Conservation (phyloP, 139 green algal species). For the Chlamydomonas urium region DNA sequence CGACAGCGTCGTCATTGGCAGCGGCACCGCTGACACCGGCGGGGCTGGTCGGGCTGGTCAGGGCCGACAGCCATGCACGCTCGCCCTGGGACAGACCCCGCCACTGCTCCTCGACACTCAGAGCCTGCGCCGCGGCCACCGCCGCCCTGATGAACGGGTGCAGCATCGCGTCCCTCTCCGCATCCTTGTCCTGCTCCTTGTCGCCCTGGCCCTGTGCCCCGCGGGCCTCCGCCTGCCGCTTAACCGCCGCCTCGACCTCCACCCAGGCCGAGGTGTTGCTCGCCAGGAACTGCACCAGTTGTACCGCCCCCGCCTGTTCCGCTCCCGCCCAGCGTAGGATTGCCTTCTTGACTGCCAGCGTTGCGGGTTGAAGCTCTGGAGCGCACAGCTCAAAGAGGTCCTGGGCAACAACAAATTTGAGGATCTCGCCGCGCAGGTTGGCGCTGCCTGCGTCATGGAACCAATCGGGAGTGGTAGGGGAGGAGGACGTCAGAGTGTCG, state of each 20-base stretch:
- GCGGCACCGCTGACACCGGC: too few relatives aligned
- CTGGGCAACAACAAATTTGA: slow-evolving; percentile 57
- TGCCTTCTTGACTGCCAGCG: slow-evolving; percentile 42
- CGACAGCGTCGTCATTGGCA: too few relatives aligned
- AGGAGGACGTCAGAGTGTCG: too few relatives aligned
- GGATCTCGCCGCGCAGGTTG: slow-evolving; percentile 47
- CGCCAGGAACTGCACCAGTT: slow-evolving; percentile 45
- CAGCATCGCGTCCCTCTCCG: too few relatives aligned
- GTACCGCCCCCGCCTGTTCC: slow-evolving; percentile 58
- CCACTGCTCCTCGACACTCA: slow-evolving; percentile 13
- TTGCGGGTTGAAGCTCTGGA: slow-evolving; percentile 41
- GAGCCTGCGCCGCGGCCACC: slow-evolving; percentile 9
- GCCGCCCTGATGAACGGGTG: too few relatives aligned
- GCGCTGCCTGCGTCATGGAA: slow-evolving; percentile 21
- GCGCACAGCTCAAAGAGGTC: slow-evolving; percentile 53
- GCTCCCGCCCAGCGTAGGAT: slow-evolving; percentile 51
- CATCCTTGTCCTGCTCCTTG: too few relatives aligned
- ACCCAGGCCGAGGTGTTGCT: slow-evolving; percentile 24
- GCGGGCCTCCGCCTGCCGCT: too few relatives aligned
- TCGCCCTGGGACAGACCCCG: too few relatives aligned
- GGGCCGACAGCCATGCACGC: too few relatives aligned
- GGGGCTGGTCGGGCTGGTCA: too few relatives aligned
- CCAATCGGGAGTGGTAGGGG: too few relatives aligned
- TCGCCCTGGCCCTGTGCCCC: too few relatives aligned
- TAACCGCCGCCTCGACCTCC: neutral